Base-by-base conservation (phyloP, 2,329 filamentous ascomycete genomes). In the Scedosporium apiospermum region DNA sequence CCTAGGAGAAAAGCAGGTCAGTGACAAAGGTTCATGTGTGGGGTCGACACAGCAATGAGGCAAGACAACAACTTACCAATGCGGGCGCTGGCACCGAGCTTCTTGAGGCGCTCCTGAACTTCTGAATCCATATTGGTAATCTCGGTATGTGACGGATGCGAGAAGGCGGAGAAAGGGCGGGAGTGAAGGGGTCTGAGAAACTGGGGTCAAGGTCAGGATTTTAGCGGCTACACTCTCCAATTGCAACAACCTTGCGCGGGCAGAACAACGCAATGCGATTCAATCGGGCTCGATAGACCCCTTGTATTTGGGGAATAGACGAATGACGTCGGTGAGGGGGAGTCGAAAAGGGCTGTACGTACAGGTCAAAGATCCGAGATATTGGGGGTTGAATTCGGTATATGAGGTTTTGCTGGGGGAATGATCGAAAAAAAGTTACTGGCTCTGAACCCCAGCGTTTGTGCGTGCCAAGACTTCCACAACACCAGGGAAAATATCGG, bases 1-100 rank as follows among this genome's bases (percentile, higher is more conserved):
- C 49, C 55, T 61, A 46, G 27, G 38, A 18, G 21, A 49, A 34
- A 49, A 49, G 16, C n/a, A 62, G 42, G 59, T 62, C 21, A 62
- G 60, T 53, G 26, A 42, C 46, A n/a, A 55, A 7, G n/a, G 44
- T 49, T 21, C 44, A 49, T 6, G n/a, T 3, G 30, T 49, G 6
- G 44, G 34, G 34, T 9, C 10, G 7, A 49, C n/a, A 21, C 21
- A 49, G 10, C 18, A 6, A 21, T 21, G 18, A 21, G 44, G n/a
- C 18, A 49, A 18, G 44, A 49, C 44, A 49, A 21, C n/a, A 49
- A 85, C 88, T 72, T 85, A 90, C 88, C 88, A 79, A 88, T 90
- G 76, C 80, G 79, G 72, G 80, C 79, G 67, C 72, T 73, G 65
- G 74, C 76, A 74, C 80, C 80, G 67, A 83, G 80, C 80, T 83